Evolutionary conservation across 768 basidiomycete species (phyloP).

Genomic region (Epithele typhae): DNA sequence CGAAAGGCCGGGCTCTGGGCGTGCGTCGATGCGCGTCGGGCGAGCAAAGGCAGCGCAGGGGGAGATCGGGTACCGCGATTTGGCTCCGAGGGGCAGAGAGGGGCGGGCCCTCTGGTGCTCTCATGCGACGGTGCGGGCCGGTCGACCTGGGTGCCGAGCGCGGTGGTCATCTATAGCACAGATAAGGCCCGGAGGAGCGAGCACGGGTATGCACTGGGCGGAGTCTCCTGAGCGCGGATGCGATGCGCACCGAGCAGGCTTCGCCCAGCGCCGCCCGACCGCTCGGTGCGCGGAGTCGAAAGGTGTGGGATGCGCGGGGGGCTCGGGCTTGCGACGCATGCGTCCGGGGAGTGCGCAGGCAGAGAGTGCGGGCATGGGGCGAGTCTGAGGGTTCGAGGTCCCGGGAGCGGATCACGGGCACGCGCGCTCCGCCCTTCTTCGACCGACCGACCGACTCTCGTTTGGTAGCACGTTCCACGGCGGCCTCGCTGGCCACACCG

Average conservation of each 20-base stretch:
- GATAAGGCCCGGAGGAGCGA: constrained; percentile 17
- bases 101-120: constrained; percentile 11
- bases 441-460: constrained; percentile 10
- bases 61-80: constrained; percentile 13
- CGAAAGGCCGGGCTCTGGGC: constrained; percentile 7
- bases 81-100: constrained; percentile 15
- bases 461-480: constrained; percentile 19
- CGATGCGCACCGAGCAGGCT: too few species aligned
- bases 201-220: not conserved
- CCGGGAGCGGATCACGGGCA: constrained; percentile 15
- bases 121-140: constrained; percentile 10
- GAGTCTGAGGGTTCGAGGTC: too few species aligned
- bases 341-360: too few species aligned
- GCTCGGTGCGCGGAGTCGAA: not conserved
- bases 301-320: too few species aligned
- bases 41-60: constrained; percentile 8
- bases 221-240: too few species aligned
- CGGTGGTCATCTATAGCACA: constrained; percentile 19
- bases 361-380: too few species aligned
- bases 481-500: constrained; percentile 2
- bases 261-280: not conserved
- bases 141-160: constrained; percentile 12
- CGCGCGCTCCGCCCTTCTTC: constrained; percentile 13
- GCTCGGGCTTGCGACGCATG: not conserved
- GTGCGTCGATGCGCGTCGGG: constrained; percentile 3